A percentile compares a stretch with the other conserved stretches of the same genome.
These are phyloP conservation scores for Xerocomellus chrysenteron DNA, from an alignment of 768 basidiomycete genomes.

Conservation along the genomic window DNA sequence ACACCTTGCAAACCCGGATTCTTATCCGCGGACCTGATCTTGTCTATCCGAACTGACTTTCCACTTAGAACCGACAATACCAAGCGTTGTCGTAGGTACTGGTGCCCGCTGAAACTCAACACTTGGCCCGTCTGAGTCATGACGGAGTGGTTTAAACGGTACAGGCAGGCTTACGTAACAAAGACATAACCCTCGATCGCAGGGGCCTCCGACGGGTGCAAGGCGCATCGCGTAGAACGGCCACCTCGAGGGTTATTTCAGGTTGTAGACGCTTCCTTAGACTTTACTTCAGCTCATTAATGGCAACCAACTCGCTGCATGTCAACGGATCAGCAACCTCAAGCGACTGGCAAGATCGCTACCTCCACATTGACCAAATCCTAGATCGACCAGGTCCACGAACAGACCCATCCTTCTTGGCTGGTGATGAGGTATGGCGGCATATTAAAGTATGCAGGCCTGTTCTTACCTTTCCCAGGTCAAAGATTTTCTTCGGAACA, in stretches of 20 bases:
- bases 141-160: background rate
- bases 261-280: constrained; percentile 15
- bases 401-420: constrained; percentile 79
- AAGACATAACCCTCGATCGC: background rate
- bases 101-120: constrained; percentile 74
- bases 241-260: background rate
- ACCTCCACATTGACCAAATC: constrained; percentile 83
- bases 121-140: constrained; percentile 44
- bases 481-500: constrained; percentile 78
- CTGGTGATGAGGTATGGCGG: constrained; percentile 72
- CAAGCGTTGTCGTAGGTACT: constrained; percentile 78
- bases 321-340: constrained; percentile 38
- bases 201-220: background rate
- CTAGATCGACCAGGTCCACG: constrained; percentile 86
- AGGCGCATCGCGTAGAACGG: background rate
- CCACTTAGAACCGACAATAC: constrained; percentile 90
- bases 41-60: constrained; percentile 78
- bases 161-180: constrained; percentile 27
- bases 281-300: constrained; percentile 14
- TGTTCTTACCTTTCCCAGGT: constrained; percentile 48
- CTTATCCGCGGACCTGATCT: constrained; percentile 88
- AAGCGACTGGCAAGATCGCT: constrained; percentile 60
- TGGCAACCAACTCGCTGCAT: constrained; percentile 23
- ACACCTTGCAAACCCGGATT: constrained; percentile 92
- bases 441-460: background rate